Conservation (phyloP, 2,329 filamentous ascomycete species). For the Alternaria postmessia region DNA sequence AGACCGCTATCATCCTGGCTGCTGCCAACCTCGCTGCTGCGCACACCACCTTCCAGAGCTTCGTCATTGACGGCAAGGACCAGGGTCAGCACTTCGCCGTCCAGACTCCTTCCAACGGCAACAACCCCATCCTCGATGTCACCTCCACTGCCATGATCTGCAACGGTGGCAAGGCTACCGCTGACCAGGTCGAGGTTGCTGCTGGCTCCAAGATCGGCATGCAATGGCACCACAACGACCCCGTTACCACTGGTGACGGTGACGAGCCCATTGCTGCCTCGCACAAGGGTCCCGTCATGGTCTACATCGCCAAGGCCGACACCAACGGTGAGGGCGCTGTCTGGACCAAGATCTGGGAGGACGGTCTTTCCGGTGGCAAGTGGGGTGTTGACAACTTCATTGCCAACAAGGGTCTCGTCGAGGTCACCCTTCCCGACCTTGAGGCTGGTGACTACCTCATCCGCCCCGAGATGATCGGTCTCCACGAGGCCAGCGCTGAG, state of each 20-base stretch:
- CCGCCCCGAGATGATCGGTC: constrained; percentile 55
- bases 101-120: constrained; percentile 54
- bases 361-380: constrained; percentile 42
- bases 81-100: constrained; percentile 50
- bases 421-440: constrained; percentile 50
- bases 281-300: constrained; percentile 62
- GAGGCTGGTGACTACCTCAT: constrained; percentile 52
- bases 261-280: constrained; percentile 64
- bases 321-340: constrained; percentile 58
- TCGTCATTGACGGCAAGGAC: constrained; percentile 53
- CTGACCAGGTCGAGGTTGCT: constrained; percentile 56
- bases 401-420: constrained; percentile 50
- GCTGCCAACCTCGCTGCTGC: constrained; percentile 44
- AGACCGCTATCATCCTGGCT: constrained; percentile 42
- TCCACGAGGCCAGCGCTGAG: constrained; percentile 48
- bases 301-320: constrained; percentile 57
- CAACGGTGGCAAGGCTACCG: constrained; percentile 43
- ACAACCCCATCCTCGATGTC: constrained; percentile 50
- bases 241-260: constrained; percentile 27
- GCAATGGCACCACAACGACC: constrained; percentile 61
- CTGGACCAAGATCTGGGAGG: constrained; percentile 59
- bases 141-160: constrained; percentile 47
- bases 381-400: constrained; percentile 54
- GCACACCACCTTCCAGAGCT: constrained; percentile 50
- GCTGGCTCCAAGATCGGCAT: constrained; percentile 56